A percentile compares a stretch with the other conserved stretches of the same genome.
Evolutionary conservation across 2,329 filamentous ascomycete species (phyloP).

Genomic region (Botrytis fabae): DNA sequence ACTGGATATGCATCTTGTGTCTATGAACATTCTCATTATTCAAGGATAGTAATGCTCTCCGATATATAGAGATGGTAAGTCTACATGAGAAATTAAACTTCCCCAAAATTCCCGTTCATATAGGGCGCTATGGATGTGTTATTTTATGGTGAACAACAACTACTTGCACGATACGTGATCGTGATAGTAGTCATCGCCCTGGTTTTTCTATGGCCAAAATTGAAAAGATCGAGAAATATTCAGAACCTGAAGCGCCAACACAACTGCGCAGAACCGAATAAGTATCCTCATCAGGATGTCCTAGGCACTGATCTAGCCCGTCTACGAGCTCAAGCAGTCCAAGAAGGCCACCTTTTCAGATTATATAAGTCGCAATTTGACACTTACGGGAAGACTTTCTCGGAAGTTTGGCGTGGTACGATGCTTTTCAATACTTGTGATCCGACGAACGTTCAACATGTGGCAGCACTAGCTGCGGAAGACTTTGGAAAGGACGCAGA

Average conservation of each 20-base stretch:
- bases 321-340: conserved; percentile 1
- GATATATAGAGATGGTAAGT: background rate
- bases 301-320: background rate
- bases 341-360: conserved; percentile 9
- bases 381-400: conserved; percentile 17
- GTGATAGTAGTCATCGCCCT: background rate
- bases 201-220: background rate
- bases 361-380: conserved; percentile 6
- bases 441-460: conserved; percentile 12
- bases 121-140: background rate
- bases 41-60: background rate
- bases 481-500: conserved; percentile 44
- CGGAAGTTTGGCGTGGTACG: conserved; percentile 10
- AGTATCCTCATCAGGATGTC: conserved; percentile 10
- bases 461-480: background rate
- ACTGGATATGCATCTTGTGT: background rate
- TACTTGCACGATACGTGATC: background rate
- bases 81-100: background rate
- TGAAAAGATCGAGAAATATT: conserved; percentile 7
- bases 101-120: background rate
- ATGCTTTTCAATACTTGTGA: conserved; percentile 14
- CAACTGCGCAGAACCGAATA: background rate
- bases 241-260: conserved; percentile 1
- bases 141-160: background rate
- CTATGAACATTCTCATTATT: background rate